Percentiles rank a stretch among this genome's conserved stretches.
phyloP scores from a whole-genome alignment of 2,329 filamentous ascomycete species.

The Leptographium flavum region DNA sequence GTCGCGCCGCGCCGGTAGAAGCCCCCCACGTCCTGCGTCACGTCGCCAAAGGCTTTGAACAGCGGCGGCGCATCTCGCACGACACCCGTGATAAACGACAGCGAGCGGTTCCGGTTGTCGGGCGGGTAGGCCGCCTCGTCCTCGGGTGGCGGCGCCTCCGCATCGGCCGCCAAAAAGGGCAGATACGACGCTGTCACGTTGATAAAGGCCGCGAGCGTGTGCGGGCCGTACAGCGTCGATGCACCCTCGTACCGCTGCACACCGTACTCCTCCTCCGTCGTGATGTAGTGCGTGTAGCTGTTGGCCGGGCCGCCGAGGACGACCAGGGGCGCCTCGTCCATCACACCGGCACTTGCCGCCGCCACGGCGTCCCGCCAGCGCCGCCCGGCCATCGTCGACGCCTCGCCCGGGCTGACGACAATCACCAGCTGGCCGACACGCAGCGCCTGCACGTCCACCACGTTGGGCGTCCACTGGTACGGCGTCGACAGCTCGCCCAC shows the following conservation, averaged over 20 bases:
- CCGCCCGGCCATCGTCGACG: slow-evolving; percentile 81
- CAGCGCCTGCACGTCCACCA: slow-evolving; percentile 77
- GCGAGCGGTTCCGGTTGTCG: slow-evolving; percentile 58
- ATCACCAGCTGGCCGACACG: slow-evolving; percentile 76
- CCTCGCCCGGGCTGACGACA: slow-evolving; percentile 74
- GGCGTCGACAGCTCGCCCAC: slow-evolving; percentile 67
- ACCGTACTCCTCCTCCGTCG: slow-evolving; percentile 33
- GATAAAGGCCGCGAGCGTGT: slow-evolving; percentile 76
- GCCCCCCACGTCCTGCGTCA: slow-evolving; percentile 37
- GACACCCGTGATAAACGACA: slow-evolving; percentile 69
- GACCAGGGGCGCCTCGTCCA: slow-evolving; percentile 39
- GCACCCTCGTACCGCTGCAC: slow-evolving; percentile 86
- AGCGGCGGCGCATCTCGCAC: slow-evolving; percentile 54
- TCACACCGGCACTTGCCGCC: slow-evolving; percentile 26
- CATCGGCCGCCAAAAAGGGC: slow-evolving; percentile 43
- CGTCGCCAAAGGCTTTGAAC: slow-evolving; percentile 55
- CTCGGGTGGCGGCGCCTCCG: slow-evolving; percentile 21
- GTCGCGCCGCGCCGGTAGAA: slow-evolving; percentile 39
- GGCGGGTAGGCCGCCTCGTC: slow-evolving; percentile 49
- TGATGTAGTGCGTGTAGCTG: slow-evolving; percentile 49
- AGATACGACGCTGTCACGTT: slow-evolving; percentile 61
- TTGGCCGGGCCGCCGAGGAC: slow-evolving; percentile 81
- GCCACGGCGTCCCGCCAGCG: slow-evolving; percentile 66
- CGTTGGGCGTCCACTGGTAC: slow-evolving; percentile 81
- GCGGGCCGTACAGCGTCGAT: slow-evolving; percentile 72